Evolutionary conservation across 2,329 filamentous ascomycete genomes (phyloP).

Genomic region (Pestalotiopsis sp.): DNA sequence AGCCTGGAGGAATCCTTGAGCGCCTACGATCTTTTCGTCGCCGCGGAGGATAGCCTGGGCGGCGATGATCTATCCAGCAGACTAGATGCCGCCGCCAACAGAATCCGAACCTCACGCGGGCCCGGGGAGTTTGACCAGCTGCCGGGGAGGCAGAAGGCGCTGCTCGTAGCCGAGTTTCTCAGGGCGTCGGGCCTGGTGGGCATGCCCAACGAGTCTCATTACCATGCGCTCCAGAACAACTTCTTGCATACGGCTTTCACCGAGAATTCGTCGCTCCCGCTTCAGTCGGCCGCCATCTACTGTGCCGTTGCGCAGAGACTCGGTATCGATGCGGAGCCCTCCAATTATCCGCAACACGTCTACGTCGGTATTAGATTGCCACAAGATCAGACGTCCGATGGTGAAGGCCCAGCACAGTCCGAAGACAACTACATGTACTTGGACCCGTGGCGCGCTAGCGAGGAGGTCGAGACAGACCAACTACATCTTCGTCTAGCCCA

Average conservation of each 20-base stretch:
- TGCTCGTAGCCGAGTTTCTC: constrained; percentile 54
- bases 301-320: constrained; percentile 61
- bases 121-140: constrained; percentile 44
- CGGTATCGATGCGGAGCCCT: constrained; percentile 62
- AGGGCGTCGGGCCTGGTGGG: constrained; percentile 51
- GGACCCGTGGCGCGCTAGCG: constrained; percentile 41
- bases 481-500: constrained; percentile 11
- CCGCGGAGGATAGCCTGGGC: constrained; percentile 49
- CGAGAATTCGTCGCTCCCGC: constrained; percentile 56
- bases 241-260: constrained; percentile 60
- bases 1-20: constrained; percentile 59
- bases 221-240: constrained; percentile 64
- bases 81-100: constrained; percentile 10
- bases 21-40: constrained; percentile 66
- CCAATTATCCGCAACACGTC: constrained; percentile 67
- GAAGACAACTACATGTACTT: constrained; percentile 52
- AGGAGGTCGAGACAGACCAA: constrained; percentile 11
- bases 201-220: constrained; percentile 43
- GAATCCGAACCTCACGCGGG: constrained; percentile 45
- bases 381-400: constrained; percentile 29
- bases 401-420: constrained; percentile 15
- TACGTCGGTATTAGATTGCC: constrained; percentile 56
- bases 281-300: constrained; percentile 67
- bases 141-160: constrained; percentile 51
- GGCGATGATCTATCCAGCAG: constrained; percentile 3